These are phyloP conservation scores for Carallia brachiata DNA, from an alignment of 345 rosid genomes.

Conservation along the genomic window DNA sequence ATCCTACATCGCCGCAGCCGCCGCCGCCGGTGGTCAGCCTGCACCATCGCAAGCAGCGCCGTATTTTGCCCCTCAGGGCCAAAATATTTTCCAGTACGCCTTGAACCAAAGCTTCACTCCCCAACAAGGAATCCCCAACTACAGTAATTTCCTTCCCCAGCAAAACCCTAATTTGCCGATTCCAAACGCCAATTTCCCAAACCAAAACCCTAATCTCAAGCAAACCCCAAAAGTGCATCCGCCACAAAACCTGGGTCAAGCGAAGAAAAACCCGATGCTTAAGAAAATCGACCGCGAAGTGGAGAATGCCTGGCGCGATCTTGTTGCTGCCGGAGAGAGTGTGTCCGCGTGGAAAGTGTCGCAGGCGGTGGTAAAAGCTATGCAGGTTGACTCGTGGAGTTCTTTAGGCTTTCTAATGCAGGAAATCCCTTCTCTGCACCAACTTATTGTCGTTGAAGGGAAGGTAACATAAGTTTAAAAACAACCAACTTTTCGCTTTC, in stretches of 20 bases:
- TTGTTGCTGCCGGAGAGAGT: constrained; percentile 48
- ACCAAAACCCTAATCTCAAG: constrained; percentile 18
- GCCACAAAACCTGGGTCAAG: neutral
- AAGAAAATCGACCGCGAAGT: constrained; percentile 46
- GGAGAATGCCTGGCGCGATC: constrained; percentile 36
- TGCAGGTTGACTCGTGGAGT: constrained; percentile 69
- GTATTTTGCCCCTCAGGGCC: constrained; percentile 30
- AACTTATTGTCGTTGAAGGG: constrained; percentile 61
- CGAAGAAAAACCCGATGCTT: constrained; percentile 1
- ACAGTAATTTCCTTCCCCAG: constrained; percentile 13
- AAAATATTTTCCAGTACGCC: constrained; percentile 19
- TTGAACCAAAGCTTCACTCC: too few relatives aligned
- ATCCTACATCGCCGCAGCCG: constrained; percentile 11
- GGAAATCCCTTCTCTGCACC: constrained; percentile 61
- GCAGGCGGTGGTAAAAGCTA: constrained; percentile 35
- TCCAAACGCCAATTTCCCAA: constrained; percentile 27
- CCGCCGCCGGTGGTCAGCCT: constrained; percentile 18
- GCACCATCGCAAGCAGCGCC: constrained; percentile 19
- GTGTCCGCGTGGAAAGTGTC: constrained; percentile 68
- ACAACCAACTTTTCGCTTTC: neutral
- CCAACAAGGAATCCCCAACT: constrained; percentile 11
- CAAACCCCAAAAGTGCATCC: neutral
- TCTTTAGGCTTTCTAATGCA: constrained; percentile 69
- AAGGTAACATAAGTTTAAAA: constrained; percentile 36
- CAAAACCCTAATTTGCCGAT: constrained; percentile 29